A percentile compares a stretch with the other conserved stretches of the same genome.
Conservation (phyloP, 495 filamentous ascomycete species). For the Penicillium lividum region DNA sequence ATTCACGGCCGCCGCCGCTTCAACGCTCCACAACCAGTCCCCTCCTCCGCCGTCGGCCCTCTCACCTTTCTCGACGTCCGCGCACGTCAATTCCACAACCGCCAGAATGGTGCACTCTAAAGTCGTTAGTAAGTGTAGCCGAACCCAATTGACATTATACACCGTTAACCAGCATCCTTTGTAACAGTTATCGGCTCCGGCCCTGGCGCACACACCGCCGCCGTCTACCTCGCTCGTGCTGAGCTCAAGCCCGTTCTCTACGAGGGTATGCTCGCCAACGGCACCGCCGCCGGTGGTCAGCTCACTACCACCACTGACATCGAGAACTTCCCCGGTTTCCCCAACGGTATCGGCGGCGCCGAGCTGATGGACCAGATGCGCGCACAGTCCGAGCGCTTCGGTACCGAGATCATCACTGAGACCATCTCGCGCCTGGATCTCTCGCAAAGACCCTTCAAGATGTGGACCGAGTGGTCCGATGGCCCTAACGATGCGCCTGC, state of each 20-base stretch:
- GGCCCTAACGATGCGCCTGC: conserved; percentile 59
- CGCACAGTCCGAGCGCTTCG: conserved; percentile 85
- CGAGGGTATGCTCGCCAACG: conserved; percentile 96
- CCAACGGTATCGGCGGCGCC: conserved; percentile 77
- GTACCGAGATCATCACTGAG: conserved; percentile 87
- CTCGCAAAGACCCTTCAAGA: conserved; percentile 82
- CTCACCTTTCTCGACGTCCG: conserved; percentile 42
- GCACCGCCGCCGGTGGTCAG: conserved; percentile 93
- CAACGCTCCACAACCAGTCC: conserved; percentile 59
- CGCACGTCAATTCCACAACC: conserved; percentile 41
- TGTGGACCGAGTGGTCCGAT: conserved; percentile 85
- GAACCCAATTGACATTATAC: background rate
- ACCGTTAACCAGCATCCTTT: conserved; percentile 10
- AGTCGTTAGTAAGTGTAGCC: conserved; percentile 65
- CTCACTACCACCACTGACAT: conserved; percentile 97
- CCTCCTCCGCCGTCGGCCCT: conserved; percentile 43
- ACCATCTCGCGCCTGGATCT: conserved; percentile 90
- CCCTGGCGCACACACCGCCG: conserved; percentile 95
- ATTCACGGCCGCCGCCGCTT: conserved; percentile 64
- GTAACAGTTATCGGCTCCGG: conserved; percentile 77
- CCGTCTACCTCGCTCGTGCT: conserved; percentile 91
- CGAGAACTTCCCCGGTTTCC: conserved; percentile 97
- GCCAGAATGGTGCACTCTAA: conserved; percentile 74
- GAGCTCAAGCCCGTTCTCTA: conserved; percentile 89
- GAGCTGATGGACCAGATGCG: conserved; percentile 96